A percentile compares a stretch with the other conserved stretches of the same genome.
These are phyloP conservation scores for Fusarium xyrophilum DNA, from an alignment of 2,329 filamentous ascomycete genomes.

Conservation along the genomic window DNA sequence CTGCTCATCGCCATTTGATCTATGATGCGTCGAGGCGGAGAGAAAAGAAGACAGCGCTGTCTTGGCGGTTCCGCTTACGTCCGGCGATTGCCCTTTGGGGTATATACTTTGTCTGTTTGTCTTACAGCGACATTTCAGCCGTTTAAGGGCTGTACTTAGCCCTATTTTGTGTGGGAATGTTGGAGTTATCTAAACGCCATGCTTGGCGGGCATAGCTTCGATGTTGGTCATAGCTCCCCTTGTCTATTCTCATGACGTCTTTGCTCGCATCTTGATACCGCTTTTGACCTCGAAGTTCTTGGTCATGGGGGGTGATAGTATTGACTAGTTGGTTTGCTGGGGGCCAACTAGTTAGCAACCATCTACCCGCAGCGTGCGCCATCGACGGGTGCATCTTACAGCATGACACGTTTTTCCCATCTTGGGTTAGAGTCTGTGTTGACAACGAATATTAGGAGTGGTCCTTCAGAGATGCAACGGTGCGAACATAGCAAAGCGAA, in stretches of 20 bases:
- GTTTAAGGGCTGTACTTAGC: background rate
- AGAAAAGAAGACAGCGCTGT: background rate
- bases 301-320: constrained; percentile 10
- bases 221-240: constrained; percentile 26
- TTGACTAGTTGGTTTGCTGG: background rate
- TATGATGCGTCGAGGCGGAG: constrained; percentile 6
- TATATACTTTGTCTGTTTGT: background rate
- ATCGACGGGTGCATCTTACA: constrained; percentile 34
- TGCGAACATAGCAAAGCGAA: background rate
- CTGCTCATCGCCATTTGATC: background rate
- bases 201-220: background rate
- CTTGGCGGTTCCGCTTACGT: constrained; percentile 12
- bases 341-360: background rate
- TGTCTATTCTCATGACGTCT: constrained; percentile 18
- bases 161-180: background rate
- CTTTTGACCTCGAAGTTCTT: constrained; percentile 13
- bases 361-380: constrained; percentile 29
- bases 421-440: constrained; percentile 1
- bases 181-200: background rate
- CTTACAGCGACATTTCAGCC: constrained; percentile 10
- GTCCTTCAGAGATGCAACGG: background rate
- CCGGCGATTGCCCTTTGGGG: constrained; percentile 25
- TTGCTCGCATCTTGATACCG: constrained; percentile 36
- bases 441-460: background rate
- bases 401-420: constrained; percentile 15